These are phyloP conservation scores for Diaporthe helianthi DNA, from an alignment of 2,329 filamentous ascomycete species.

Conservation along the genomic window DNA sequence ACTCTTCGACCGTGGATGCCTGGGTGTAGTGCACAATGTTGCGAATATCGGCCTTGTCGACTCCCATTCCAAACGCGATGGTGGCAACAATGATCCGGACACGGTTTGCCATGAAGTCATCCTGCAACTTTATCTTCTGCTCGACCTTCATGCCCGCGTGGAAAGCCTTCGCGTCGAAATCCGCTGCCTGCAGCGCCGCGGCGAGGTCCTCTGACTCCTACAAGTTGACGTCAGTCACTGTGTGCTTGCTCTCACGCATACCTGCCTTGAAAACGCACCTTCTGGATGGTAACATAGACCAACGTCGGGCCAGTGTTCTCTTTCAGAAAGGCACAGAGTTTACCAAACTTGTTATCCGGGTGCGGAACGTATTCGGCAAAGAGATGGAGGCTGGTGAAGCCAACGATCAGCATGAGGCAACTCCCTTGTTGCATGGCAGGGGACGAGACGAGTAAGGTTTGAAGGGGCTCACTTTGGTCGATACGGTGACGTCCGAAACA, in stretches of 20 bases:
- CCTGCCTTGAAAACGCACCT: slow-evolving; percentile 37
- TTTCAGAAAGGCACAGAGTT: slow-evolving; percentile 56
- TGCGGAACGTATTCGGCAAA: slow-evolving; percentile 52
- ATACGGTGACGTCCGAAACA: slow-evolving; percentile 67
- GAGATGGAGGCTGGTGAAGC: slow-evolving; percentile 51
- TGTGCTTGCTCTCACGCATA: too few species aligned
- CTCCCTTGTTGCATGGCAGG: background rate
- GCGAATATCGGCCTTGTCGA: slow-evolving; percentile 62
- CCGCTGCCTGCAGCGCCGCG: slow-evolving; percentile 43
- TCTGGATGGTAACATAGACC: slow-evolving; percentile 67
- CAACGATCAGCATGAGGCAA: background rate
- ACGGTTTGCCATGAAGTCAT: slow-evolving; percentile 56
- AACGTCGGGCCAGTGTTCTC: slow-evolving; percentile 62
- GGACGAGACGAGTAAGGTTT: background rate
- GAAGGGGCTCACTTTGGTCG: slow-evolving; percentile 53
- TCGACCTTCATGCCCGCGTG: slow-evolving; percentile 58
- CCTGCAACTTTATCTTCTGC: slow-evolving; percentile 55
- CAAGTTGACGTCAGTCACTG: background rate
- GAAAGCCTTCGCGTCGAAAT: slow-evolving; percentile 53
- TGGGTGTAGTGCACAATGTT: slow-evolving; percentile 62
- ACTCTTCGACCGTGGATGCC: slow-evolving; percentile 60
- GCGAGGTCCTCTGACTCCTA: slow-evolving; percentile 56
- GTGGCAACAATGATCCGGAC: slow-evolving; percentile 59
- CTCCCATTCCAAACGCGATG: slow-evolving; percentile 67
- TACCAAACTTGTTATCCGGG: slow-evolving; percentile 53